phyloP scores from a whole-genome alignment of 805 yeast species.

The Wickerhamomyces hampshirensis region DNA sequence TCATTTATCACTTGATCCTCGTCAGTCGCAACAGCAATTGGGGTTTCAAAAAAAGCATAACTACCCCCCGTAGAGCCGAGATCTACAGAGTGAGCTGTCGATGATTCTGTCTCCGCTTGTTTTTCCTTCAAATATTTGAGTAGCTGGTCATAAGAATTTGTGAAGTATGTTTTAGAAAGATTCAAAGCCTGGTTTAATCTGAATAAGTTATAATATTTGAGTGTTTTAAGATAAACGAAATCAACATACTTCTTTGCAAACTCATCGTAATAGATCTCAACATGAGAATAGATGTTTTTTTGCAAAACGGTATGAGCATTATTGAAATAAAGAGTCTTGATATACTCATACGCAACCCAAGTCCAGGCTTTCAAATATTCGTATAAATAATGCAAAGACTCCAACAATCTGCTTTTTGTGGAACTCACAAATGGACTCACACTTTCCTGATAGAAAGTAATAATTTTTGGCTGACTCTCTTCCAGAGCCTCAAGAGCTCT shows the following conservation, averaged over 20 bases:
- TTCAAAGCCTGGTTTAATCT: slow-evolving; percentile 17
- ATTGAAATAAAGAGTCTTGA: slow-evolving; percentile 6
- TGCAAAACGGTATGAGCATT: slow-evolving; percentile 5
- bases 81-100: not conserved
- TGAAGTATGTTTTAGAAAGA: slow-evolving; percentile 12
- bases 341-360: not conserved
- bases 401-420: not conserved
- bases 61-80: not conserved
- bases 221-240: not conserved
- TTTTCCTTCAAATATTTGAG: slow-evolving; percentile 9
- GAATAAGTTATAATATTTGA: slow-evolving; percentile 14
- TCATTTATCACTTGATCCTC: slow-evolving; percentile 7
- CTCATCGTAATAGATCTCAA: slow-evolving; percentile 4
- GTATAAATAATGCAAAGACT: slow-evolving; percentile 1
- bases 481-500: not conserved
- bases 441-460: not conserved
- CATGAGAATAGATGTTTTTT: not conserved
- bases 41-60: slow-evolving; percentile 1
- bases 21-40: slow-evolving; percentile 10
- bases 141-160: slow-evolving; percentile 16
- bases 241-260: slow-evolving; percentile 10
- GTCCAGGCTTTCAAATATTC: slow-evolving; percentile 1
- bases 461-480: not conserved
- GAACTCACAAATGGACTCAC: not conserved
- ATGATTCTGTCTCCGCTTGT: slow-evolving; percentile 1